phyloP scores from a whole-genome alignment of 164 flowering plant genomes.

The Santalum album region DNA sequence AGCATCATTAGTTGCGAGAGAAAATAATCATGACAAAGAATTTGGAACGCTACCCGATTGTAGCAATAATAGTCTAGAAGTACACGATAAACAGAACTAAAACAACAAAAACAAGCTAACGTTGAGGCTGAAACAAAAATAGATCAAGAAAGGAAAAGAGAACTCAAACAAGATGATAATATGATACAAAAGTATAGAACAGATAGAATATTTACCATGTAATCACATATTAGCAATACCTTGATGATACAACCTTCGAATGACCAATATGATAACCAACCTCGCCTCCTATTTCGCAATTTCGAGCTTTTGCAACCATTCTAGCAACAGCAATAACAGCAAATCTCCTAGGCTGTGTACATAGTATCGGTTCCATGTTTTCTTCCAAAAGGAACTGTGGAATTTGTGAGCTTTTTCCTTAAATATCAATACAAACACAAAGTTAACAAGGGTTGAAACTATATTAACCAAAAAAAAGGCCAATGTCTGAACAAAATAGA shows the following conservation, averaged over 20 bases:
- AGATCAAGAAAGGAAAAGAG: no score
- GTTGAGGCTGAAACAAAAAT: no score
- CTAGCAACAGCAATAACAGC: constrained; percentile 97
- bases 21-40: not conserved
- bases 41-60: no score
- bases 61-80: no score
- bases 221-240: constrained; percentile 28
- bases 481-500: not conserved
- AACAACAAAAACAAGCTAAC: no score
- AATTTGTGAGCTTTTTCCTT: constrained; percentile 97
- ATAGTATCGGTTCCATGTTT: constrained; percentile 67
- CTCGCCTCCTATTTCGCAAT: constrained; percentile 77
- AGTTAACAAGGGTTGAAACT: not conserved
- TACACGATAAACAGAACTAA: no score
- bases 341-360: constrained; percentile 96
- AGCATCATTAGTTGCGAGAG: not conserved
- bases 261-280: constrained; percentile 98
- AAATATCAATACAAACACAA: not conserved
- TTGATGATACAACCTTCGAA: constrained; percentile 44
- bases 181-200: no score
- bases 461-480: not conserved
- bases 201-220: no score
- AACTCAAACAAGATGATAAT: no score
- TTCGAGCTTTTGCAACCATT: constrained; percentile 83
- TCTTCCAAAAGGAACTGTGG: constrained; percentile 82